Base-by-base conservation (phyloP, 2,329 filamentous ascomycete genomes). In the Arthrobotrys pseudoclavata region DNA sequence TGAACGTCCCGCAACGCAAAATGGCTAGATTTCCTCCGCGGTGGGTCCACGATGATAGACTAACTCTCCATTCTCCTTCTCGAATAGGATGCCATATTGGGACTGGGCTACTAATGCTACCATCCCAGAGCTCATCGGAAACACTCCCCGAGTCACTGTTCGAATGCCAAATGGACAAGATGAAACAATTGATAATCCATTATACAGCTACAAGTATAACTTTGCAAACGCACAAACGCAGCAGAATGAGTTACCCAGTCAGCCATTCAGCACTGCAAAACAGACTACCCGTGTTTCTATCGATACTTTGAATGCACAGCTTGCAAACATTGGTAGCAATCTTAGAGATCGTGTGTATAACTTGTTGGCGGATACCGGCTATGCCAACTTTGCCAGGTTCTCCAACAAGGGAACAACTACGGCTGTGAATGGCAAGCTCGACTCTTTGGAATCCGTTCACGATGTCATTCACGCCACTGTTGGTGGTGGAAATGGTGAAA, bases 321-420 rank as follows among this genome's bases (percentile, higher is more conserved):
- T 79, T 15, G 48, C 40, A 13, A 79, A 79, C 47, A 74, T 79
- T 60, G 75, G 67, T 7, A 64, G n/a, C 26, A 74, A 74, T 31
- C 18, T 79, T 15, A 79, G 48, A 26, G 52, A 74, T 26, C 66
- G 69, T 45, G 63, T 79, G 7, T 79, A 64, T 53, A 79, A 60
- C 42, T 24, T 74, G 26, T 69, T 79, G 64, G 64, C 69, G 0
- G 55, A 60, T 42, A 20, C 37, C 5, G 89, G 87, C 72, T 92
- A 92, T 82, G 85, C 87, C 55, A 88, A 92, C 80, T 92, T 90
- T 82, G 88, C 88, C 13, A 85, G 87, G n/a, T 92, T 93, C 82
- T 90, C 90, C 81, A 94, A 91, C 81, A 89, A 92, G 82, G 88
- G 87, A 1, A 72, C 75, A 20, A 79, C 69, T 10, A 45, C 45